phyloP scores from a whole-genome alignment of 2,329 filamentous ascomycete species.

The Colletotrichum viniferum region DNA sequence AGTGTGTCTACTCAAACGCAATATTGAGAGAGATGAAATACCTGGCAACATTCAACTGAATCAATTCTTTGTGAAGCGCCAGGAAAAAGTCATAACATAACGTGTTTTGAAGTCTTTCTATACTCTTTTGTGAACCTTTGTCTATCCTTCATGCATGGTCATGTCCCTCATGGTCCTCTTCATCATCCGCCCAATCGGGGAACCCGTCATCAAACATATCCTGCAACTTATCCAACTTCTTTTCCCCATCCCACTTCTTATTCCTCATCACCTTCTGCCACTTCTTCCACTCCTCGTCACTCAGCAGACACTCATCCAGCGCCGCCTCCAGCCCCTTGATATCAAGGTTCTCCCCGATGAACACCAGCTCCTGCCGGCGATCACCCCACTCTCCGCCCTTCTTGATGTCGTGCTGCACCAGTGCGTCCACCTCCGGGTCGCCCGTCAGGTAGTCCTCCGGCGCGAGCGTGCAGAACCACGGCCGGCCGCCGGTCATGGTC shows the following conservation, averaged over 20 bases:
- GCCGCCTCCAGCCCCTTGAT: slow-evolving; percentile 50
- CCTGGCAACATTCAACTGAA: too few species aligned
- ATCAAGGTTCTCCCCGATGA: slow-evolving; percentile 72
- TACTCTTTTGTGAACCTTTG: background rate
- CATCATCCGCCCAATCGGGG: slow-evolving; percentile 56
- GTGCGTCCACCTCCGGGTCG: slow-evolving; percentile 50
- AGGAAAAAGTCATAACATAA: too few species aligned
- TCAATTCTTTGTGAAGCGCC: too few species aligned
- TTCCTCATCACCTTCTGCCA: slow-evolving; percentile 59
- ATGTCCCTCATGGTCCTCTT: slow-evolving; percentile 35
- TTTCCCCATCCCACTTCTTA: slow-evolving; percentile 34
- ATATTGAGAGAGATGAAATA: fast-evolving
- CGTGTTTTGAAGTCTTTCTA: background rate
- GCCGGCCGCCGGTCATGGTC: slow-evolving; percentile 58
- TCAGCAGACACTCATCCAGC: slow-evolving; percentile 66
- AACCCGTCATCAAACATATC: slow-evolving; percentile 64
- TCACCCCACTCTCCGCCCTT: slow-evolving; percentile 70
- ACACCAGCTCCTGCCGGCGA: slow-evolving; percentile 73
- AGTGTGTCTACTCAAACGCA: too few species aligned
- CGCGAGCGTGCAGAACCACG: slow-evolving; percentile 65
- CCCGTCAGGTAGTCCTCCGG: slow-evolving; percentile 54
- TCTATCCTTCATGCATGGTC: slow-evolving; percentile 21
- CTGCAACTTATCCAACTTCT: slow-evolving; percentile 50
- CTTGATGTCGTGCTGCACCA: slow-evolving; percentile 53
- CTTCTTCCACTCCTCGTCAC: slow-evolving; percentile 59